A percentile compares a stretch with the other conserved stretches of the same genome.
These are phyloP conservation scores for Ophiosphaerella narmari DNA, from an alignment of 2,329 filamentous ascomycete species.

Conservation along the genomic window DNA sequence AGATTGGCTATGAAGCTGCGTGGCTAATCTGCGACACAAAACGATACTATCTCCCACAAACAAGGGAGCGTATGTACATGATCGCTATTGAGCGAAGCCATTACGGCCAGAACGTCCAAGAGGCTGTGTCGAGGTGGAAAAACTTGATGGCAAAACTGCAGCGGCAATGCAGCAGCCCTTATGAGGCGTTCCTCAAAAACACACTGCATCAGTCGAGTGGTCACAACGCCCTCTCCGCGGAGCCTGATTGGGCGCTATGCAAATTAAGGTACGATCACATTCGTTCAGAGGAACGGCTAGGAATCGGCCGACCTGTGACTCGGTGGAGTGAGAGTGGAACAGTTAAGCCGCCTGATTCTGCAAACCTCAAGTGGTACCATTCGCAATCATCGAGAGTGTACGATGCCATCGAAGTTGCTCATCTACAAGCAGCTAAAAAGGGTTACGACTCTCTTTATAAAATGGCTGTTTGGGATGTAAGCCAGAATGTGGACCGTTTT, in stretches of 20 bases:
- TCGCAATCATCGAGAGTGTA: conserved; percentile 63
- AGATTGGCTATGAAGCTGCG: conserved; percentile 61
- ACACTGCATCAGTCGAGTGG: conserved; percentile 58
- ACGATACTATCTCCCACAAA: conserved; percentile 75
- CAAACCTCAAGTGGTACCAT: conserved; percentile 56
- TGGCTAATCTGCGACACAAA: conserved; percentile 67
- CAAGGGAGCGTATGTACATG: conserved; percentile 53
- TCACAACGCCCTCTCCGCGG: conserved; percentile 16
- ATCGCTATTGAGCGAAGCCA: conserved; percentile 46
- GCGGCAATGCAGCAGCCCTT: conserved; percentile 64
- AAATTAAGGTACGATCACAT: conserved; percentile 63
- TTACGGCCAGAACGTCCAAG: conserved; percentile 14
- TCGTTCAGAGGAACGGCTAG: conserved; percentile 57
- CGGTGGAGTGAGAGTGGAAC: conserved; percentile 62
- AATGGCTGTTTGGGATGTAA: conserved; percentile 63
- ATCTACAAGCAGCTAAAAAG: conserved; percentile 54
- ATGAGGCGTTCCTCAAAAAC: conserved; percentile 65
- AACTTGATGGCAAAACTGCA: conserved; percentile 53
- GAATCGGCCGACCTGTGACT: conserved; percentile 62
- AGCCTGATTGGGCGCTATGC: conserved; percentile 61
- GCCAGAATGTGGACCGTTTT: conserved; percentile 72
- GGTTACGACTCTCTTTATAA: conserved; percentile 65
- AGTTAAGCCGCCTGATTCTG: conserved; percentile 60
- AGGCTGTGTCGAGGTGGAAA: conserved; percentile 48
- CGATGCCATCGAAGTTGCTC: conserved; percentile 69